Base-by-base conservation (phyloP, 192 early-diverging fungal genomes). In the Phycomyces blakesleeanus region DNA sequence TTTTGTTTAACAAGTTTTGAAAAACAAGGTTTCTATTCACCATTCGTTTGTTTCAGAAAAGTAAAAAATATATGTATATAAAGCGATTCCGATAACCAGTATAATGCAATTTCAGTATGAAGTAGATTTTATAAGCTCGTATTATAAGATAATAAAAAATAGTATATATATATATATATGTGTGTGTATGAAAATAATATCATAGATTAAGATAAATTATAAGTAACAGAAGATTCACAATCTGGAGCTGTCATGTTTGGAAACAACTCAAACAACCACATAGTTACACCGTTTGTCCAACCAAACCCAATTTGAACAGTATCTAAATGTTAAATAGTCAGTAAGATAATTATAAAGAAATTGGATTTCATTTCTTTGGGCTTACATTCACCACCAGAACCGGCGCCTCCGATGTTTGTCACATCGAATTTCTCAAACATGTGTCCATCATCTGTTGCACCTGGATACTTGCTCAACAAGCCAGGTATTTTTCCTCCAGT, bases 351-450 rank as follows among this genome's bases (percentile, higher is more conserved):
- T 34, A 34, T 7, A 34, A 34, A 34, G 2, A 34, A 7, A 2
- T 34, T 34, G 29, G 29, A 0, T 25, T 3, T n/a, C n/a, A n/a
- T n/a, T n/a, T n/a, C n/a, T 51, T 18, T 51, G 24, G n/a, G 24
- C 52, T 55, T 57, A 62, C 61, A 89, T 70, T 91, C 89, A 56
- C 89, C 89, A 29, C 86, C 86, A 9, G 65, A 69, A 29, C 85
- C 89, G 22, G 78, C 58, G 3, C 44, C 51, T 37, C 82, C 83
- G 0, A 86, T 34, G 1, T 38, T n/a, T 21, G 55, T 57, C n/a
- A 78, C 82, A 65, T 81, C 79, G 59, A 80, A 89, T 74, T 91
- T 91, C 76, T 91, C 89, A 78, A 88, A 89, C 72, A 91, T 89
- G 55, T 87, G 83, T 1, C 89, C 89, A 2, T 67, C 63, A 57